Conservation (phyloP, 1,139 yeast species). For the Hemisphaericaspora xylofermentans region DNA sequence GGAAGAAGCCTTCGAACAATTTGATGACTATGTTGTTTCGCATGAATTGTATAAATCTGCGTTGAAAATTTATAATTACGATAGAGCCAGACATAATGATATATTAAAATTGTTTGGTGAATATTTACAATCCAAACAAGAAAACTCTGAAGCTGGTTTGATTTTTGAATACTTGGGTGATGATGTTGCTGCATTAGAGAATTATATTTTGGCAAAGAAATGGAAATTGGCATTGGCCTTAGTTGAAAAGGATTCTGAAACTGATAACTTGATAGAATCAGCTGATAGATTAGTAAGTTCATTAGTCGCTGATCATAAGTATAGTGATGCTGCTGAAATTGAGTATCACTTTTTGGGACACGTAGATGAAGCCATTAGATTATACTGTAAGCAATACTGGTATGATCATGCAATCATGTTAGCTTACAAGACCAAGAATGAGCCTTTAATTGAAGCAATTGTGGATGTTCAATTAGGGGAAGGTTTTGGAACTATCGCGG, state of each 20-base stretch:
- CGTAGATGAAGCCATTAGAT: conserved; percentile 58
- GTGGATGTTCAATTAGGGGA: conserved; percentile 79
- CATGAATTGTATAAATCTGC: conserved; percentile 78
- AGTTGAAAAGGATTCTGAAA: conserved; percentile 39
- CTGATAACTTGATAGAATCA: conserved; percentile 36
- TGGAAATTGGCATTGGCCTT: conserved; percentile 86
- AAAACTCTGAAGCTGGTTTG: conserved; percentile 72
- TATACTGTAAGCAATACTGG: conserved; percentile 72
- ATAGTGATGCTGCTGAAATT: conserved; percentile 81
- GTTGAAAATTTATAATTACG: conserved; percentile 59
- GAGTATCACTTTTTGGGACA: conserved; percentile 62
- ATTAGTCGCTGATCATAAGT: conserved; percentile 69
- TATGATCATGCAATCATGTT: conserved; percentile 77
- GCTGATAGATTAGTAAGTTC: conserved; percentile 61
- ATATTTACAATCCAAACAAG: conserved; percentile 51
- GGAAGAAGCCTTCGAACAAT: conserved; percentile 51
- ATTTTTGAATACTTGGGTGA: conserved; percentile 69
- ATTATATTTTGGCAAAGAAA: conserved; percentile 65
- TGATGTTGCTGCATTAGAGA: conserved; percentile 60
- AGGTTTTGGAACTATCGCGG: conserved; percentile 85
- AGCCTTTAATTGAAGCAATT: conserved; percentile 49
- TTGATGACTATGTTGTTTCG: conserved; percentile 65
- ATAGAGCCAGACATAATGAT: conserved; percentile 51
- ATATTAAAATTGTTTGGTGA: conserved; percentile 66
- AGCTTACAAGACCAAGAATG: conserved; percentile 46